phyloP scores from a whole-genome alignment of 257 asterid genomes.

The Lithospermum erythrorhizon region DNA sequence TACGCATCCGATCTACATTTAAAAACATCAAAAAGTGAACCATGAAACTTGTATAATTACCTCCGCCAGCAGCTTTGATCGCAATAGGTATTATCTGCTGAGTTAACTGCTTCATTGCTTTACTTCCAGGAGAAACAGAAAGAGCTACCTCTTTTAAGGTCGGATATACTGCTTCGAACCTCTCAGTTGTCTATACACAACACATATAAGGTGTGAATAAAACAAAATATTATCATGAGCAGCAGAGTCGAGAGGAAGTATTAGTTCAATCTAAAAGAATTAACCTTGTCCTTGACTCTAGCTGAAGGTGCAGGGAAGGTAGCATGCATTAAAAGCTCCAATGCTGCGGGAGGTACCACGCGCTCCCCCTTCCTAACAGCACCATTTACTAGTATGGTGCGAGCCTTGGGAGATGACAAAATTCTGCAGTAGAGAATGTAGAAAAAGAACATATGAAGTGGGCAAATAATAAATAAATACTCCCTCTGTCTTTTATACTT shows the following conservation, averaged over 20 bases:
- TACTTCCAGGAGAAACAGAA: constrained; percentile 23
- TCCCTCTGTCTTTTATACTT: no score
- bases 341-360: constrained; percentile 15
- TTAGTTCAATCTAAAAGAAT: neutral
- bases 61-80: constrained; percentile 22
- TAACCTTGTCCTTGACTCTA: constrained; percentile 15
- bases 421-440: constrained; percentile 10
- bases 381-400: constrained; percentile 13
- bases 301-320: constrained; percentile 16
- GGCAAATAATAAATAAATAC: neutral
- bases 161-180: constrained; percentile 21
- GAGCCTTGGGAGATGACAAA: constrained; percentile 12
- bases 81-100: constrained; percentile 19
- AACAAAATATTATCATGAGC: neutral
- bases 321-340: constrained; percentile 11
- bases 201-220: neutral
- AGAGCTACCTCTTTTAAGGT: constrained; percentile 24
- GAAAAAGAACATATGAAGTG: neutral
- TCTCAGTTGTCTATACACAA: constrained; percentile 19
- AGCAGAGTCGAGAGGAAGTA: constrained; percentile 5
- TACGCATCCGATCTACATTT: neutral
- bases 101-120: constrained; percentile 20
- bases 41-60: constrained; percentile 5
- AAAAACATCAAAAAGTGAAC: neutral
- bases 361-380: constrained; percentile 20